Conservation (phyloP, 495 filamentous ascomycete species). For the Lasiosphaeriaceae sp. region DNA sequence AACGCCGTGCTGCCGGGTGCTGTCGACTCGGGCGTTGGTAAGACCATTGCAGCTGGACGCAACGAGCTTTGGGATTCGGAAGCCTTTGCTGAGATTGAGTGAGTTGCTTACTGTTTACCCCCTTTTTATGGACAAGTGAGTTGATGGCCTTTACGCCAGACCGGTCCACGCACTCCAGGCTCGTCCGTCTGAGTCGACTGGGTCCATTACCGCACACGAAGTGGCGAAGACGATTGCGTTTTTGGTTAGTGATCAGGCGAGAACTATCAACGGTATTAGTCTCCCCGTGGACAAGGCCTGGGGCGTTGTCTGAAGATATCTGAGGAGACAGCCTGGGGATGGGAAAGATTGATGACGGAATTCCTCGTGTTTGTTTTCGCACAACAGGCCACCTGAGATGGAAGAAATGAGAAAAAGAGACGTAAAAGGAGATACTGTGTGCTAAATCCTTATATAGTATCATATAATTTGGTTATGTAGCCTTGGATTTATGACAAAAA, state of each 20-base stretch:
- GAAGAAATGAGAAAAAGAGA: too few species aligned
- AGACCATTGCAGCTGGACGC: slow-evolving; percentile 6
- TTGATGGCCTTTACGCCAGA: too few species aligned
- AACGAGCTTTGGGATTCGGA: slow-evolving; percentile 11
- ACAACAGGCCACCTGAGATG: too few species aligned
- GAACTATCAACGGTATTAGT: slow-evolving; percentile 32
- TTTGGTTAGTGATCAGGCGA: slow-evolving; percentile 32
- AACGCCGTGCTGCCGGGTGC: slow-evolving; percentile 26
- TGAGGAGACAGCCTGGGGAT: neutral
- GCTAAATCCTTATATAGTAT: too few species aligned
- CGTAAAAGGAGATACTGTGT: too few species aligned
- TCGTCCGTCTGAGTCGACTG: slow-evolving; percentile 15
- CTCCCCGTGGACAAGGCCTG: slow-evolving; percentile 35
- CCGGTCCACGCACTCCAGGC: slow-evolving; percentile 29
- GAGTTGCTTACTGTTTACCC: neutral
- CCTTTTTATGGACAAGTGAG: too few species aligned
- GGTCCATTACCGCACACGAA: slow-evolving; percentile 24
- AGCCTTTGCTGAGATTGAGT: slow-evolving; percentile 24
- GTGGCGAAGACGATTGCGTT: slow-evolving; percentile 38
- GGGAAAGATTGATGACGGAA: too few species aligned
- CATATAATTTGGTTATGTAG: too few species aligned
- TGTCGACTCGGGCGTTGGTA: slow-evolving; percentile 20
- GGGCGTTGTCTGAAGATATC: slow-evolving; percentile 17
- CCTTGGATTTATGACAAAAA: too few species aligned
- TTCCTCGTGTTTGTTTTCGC: too few species aligned